Evolutionary conservation across 31 red algal species (phyloP).

Genomic region (Asparagopsis taxiformis): DNA sequence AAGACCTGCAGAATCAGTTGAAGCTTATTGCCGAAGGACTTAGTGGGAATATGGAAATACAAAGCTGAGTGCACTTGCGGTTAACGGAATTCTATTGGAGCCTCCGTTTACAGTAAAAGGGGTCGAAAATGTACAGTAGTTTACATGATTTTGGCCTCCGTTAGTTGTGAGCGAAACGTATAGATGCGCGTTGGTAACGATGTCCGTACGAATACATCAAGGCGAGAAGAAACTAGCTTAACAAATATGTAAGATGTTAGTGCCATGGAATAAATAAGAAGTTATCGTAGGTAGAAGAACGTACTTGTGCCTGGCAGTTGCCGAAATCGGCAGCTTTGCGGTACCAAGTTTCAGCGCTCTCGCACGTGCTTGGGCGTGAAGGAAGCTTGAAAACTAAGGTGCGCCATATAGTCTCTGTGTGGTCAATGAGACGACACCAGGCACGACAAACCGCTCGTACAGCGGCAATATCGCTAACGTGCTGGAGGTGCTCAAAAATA

Average conservation of each 20-base stretch:
- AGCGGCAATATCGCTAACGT: constrained; percentile 56
- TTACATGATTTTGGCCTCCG: neutral
- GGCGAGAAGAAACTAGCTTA: constrained; percentile 45
- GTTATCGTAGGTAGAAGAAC: too few species aligned
- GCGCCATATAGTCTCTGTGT: constrained; percentile 50
- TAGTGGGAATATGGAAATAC: neutral
- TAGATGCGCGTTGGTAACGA: neutral
- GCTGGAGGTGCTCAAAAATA: constrained; percentile 49
- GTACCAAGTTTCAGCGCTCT: constrained; percentile 67
- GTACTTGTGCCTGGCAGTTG: constrained; percentile 68
- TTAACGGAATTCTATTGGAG: neutral
- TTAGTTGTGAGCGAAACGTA: neutral
- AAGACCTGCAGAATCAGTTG: constrained; percentile 25
- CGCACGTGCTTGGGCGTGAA: constrained; percentile 12
- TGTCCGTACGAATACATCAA: constrained; percentile 66
- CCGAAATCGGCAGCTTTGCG: constrained; percentile 62
- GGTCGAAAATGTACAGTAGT: neutral
- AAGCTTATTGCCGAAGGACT: constrained; percentile 2
- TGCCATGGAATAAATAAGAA: too few species aligned
- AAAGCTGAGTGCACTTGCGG: neutral
- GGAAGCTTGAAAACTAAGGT: constrained; percentile 56
- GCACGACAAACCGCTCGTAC: constrained; percentile 48
- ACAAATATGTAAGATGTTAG: too few species aligned
- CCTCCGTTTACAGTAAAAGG: neutral
- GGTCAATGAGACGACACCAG: constrained; percentile 53